Percentiles rank a stretch among this genome's conserved stretches.
phyloP scores from a whole-genome alignment of 2,329 filamentous ascomycete species.

The Colletotrichum somersetense region DNA sequence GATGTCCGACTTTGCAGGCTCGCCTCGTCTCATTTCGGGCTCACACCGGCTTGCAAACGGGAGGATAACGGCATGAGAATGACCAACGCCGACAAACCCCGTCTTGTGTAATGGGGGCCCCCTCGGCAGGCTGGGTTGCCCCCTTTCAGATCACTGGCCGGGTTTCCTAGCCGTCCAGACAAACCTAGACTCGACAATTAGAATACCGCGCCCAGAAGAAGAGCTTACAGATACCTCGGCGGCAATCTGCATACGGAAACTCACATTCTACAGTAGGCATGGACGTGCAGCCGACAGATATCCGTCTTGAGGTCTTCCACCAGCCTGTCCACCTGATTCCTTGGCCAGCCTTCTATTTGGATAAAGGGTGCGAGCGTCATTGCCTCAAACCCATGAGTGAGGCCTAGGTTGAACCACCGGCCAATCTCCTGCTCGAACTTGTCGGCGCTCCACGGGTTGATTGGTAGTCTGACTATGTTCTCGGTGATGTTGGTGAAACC shows the following conservation, averaged over 20 bases:
- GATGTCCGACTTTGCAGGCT: slow-evolving; percentile 13
- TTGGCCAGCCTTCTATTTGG: slow-evolving; percentile 69
- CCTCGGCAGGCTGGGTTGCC: slow-evolving; percentile 19
- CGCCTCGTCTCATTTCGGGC: slow-evolving; percentile 10
- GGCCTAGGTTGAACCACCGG: slow-evolving; percentile 85
- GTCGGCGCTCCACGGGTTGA: slow-evolving; percentile 80
- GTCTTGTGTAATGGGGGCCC: slow-evolving; percentile 10
- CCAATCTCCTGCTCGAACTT: slow-evolving; percentile 76
- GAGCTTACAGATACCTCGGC: slow-evolving; percentile 11
- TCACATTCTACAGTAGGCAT: slow-evolving; percentile 83
- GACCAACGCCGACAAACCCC: slow-evolving; percentile 6
- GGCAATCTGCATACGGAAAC: slow-evolving; percentile 51
- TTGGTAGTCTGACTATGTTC: slow-evolving; percentile 75
- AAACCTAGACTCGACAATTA: slow-evolving; percentile 37
- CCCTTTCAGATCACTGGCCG: slow-evolving; percentile 31
- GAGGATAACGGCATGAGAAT: slow-evolving; percentile 38
- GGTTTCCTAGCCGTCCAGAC: slow-evolving; percentile 44
- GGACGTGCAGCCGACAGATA: slow-evolving; percentile 75
- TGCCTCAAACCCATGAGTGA: slow-evolving; percentile 79
- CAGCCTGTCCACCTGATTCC: slow-evolving; percentile 73
- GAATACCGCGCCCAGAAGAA: slow-evolving; percentile 1
- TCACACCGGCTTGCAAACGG: slow-evolving; percentile 18
- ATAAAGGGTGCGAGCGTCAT: slow-evolving; percentile 81
- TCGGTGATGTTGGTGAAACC: slow-evolving; percentile 87
- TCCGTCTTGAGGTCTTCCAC: slow-evolving; percentile 74